Base-by-base conservation (phyloP, 2,329 filamentous ascomycete genomes). In the Neonectria ditissima region DNA sequence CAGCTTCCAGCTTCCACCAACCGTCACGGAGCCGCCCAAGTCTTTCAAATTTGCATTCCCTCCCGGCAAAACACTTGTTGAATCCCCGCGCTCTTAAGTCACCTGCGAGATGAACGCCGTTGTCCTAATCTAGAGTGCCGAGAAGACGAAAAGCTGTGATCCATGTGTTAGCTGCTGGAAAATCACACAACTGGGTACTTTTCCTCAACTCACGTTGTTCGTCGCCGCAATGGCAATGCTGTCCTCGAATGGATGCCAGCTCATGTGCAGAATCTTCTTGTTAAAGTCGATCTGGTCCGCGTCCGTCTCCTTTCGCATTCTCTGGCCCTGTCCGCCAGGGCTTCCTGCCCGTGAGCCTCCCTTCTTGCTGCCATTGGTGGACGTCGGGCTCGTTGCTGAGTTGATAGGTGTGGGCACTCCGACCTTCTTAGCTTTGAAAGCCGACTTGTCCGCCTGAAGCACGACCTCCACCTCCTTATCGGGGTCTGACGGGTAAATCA, bases 241-340 rank as follows among this genome's bases (percentile, higher is more conserved):
- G 83, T 99, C 95, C 82, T 99, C 96, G 75, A 97, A 97, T 52
- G 96, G 96, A 89, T 99, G 96, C 96, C 96, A 99, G 83, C 95
- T 98, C 96, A 99, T 99, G 80, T 99, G 96, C 77, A 99, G 80
- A 75, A 99, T 99, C 88, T 99, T 99, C 88, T 98, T 99, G 87
- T 98, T 98, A 82, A 98, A 99, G 81, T 99, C 96, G 80, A 98
- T 98, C 83, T 98, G 95, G 80, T 99, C 95, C 62, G 96, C 96
- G 80, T 99, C 96, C 56, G 96, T 99, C 84, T 99, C 96, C 83
- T 97, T 98, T 76, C 94, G 91, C 96, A 99, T 98, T 73, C 96
- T 89, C 78, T 96, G 93, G 61, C 93, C 94, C 76, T 94, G 92
- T 47, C 87, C 84, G 55, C 89, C 89, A 65, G 96, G 95, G 78